Conservation (phyloP, 2,329 filamentous ascomycete genomes). For the Monosporascus sp. region DNA sequence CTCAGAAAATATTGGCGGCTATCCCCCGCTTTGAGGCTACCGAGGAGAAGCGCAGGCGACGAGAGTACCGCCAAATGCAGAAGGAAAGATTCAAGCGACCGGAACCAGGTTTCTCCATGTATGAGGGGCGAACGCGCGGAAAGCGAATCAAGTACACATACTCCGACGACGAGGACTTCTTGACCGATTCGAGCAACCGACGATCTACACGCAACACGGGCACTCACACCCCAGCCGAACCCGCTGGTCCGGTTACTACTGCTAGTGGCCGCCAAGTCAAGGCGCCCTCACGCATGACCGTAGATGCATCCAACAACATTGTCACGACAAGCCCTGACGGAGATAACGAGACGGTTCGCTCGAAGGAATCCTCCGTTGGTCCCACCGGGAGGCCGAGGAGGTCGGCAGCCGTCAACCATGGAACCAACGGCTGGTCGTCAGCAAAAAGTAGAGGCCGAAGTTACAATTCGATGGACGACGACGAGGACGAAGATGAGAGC, state of each 20-base stretch:
- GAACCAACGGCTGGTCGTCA: slow-evolving; percentile 42
- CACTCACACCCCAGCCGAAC: slow-evolving; percentile 66
- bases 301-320: slow-evolving; percentile 45
- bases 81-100: slow-evolving; percentile 84
- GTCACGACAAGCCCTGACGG: slow-evolving; percentile 35
- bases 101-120: slow-evolving; percentile 84
- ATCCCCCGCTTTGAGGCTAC: slow-evolving; percentile 88
- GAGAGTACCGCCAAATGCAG: slow-evolving; percentile 82
- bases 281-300: slow-evolving; percentile 60
- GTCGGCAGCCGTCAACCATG: slow-evolving; percentile 43
- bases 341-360: slow-evolving; percentile 25
- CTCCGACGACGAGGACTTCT: slow-evolving; percentile 76
- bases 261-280: slow-evolving; percentile 83
- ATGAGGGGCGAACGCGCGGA: slow-evolving; percentile 91
- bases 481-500: slow-evolving; percentile 63
- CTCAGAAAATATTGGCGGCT: slow-evolving; percentile 70
- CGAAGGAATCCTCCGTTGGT: slow-evolving; percentile 34
- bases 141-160: slow-evolving; percentile 97
- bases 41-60: slow-evolving; percentile 91
- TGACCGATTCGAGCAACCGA: slow-evolving; percentile 58
- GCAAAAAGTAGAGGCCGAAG: slow-evolving; percentile 38
- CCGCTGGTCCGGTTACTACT: slow-evolving; percentile 59
- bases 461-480: slow-evolving; percentile 49
- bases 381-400: slow-evolving; percentile 45
- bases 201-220: slow-evolving; percentile 71